These are phyloP conservation scores for Magnusiomyces suaveolens DNA, from an alignment of 1,139 yeast genomes.

Conservation along the genomic window DNA sequence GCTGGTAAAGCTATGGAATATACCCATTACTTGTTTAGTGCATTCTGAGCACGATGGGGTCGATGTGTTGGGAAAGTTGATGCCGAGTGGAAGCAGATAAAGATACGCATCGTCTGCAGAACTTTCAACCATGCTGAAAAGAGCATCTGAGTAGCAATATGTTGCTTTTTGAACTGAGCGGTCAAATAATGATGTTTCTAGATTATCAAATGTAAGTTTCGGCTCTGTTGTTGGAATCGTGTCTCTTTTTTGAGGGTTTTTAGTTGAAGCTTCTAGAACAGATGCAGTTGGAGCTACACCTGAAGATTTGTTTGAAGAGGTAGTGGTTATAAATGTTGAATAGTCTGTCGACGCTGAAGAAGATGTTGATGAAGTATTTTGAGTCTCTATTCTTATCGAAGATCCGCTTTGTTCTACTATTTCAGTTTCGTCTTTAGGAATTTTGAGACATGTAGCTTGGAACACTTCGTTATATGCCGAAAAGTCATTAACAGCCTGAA, in stretches of 20 bases:
- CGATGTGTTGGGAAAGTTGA: slow-evolving; percentile 19
- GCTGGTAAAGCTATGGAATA: slow-evolving; percentile 24
- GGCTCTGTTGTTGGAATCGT: too few species aligned
- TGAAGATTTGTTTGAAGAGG: not conserved
- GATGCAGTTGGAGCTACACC: not conserved
- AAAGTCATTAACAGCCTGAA: slow-evolving; percentile 27
- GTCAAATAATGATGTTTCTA: not conserved
- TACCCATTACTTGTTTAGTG: slow-evolving; percentile 22
- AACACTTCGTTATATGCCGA: slow-evolving; percentile 23
- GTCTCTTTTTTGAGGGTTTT: not conserved
- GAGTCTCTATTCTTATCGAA: not conserved
- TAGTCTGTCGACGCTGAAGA: too few species aligned
- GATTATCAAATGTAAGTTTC: not conserved
- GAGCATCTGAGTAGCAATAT: slow-evolving; percentile 28
- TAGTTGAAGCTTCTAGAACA: not conserved
- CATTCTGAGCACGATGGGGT: slow-evolving; percentile 25
- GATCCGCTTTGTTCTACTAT: not conserved
- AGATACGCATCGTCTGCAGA: slow-evolving; percentile 26
- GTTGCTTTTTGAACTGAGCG: slow-evolving; percentile 6
- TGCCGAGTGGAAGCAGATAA: slow-evolving; percentile 28
- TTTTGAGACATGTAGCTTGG: slow-evolving; percentile 26
- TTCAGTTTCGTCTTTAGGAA: not conserved
- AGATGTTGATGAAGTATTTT: not conserved
- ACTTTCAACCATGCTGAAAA: slow-evolving; percentile 19
- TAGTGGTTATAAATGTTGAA: too few species aligned